Evolutionary conservation across 1,284 basidiomycete genomes (phyloP), one percentile per base, ranked within the genome.

Genomic region (Takashimella koratensis): DNA sequence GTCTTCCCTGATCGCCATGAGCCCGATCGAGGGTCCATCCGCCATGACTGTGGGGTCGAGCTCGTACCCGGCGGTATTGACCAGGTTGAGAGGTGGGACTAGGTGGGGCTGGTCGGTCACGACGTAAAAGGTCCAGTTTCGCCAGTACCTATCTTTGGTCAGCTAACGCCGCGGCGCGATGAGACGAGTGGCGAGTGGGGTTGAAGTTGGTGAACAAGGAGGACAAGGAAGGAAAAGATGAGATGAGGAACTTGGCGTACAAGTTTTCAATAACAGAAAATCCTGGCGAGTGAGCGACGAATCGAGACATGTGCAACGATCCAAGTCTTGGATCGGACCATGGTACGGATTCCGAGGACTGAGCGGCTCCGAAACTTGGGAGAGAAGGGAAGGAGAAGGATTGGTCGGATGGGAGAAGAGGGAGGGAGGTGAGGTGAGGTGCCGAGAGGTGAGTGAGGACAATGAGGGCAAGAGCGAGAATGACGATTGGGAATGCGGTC

Each of bases 31-130:
- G 8, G 8, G 10, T 36, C 30, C 30, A 16, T 8, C 10, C 8
- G 30, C 10, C 16, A 16, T 16, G 16, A 16, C 8, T 16, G 8
- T 16, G 16, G 30, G 30, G 12, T 48, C 47, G 13, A 30, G 19
- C 11, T 47, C 24, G 20, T 30, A 22, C 19, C 36, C 23, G 13
- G 21, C 48, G 27, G 45, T 47, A 19, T 51, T 53, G 25, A 57
- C 20, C 74, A 78, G 2, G 79, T 81, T 75, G 79, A 82, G 58
- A 78, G 82, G 47, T 78, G 80, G 73, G 76, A 84, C 64, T 77
- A 82, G 5, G 53, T 81, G 45, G 82, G 84, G 71, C 76, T 84
- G 56, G 25, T 66, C 58, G n/a, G 65, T 64, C 16, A 69, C 42
- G 51, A 67, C 56, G 43, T 60, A 53, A 56, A 54, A 69, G 16